phyloP scores from a whole-genome alignment of 495 filamentous ascomycete species.

The Annulohypoxylon nitens region DNA sequence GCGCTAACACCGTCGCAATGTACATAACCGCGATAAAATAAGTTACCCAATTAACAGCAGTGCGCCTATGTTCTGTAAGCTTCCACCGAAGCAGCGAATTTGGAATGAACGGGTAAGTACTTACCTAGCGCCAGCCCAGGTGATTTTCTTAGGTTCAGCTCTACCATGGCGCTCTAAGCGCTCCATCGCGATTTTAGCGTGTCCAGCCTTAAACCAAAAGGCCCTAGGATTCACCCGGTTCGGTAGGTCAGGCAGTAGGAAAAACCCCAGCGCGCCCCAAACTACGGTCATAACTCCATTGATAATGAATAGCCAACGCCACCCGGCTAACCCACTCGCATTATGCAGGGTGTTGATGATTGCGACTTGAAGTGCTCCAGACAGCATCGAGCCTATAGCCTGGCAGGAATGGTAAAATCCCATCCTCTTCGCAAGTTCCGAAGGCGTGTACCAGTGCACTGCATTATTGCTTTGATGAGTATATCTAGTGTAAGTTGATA shows the following conservation, averaged over 20 bases:
- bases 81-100: background rate
- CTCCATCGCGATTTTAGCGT: slow-evolving; percentile 47
- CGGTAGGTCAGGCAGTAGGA: slow-evolving; percentile 66
- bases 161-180: slow-evolving; percentile 53
- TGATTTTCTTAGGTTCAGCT: slow-evolving; percentile 54
- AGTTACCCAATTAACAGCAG: slow-evolving; percentile 52
- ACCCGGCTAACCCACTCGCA: slow-evolving; percentile 62
- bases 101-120: background rate
- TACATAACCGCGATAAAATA: slow-evolving; percentile 56
- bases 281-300: slow-evolving; percentile 64
- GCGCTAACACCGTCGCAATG: slow-evolving; percentile 53
- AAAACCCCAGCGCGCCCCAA: slow-evolving; percentile 61
- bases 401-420: slow-evolving; percentile 61
- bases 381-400: slow-evolving; percentile 55
- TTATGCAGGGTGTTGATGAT: slow-evolving; percentile 65
- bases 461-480: slow-evolving; percentile 1
- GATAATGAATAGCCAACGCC: slow-evolving; percentile 70
- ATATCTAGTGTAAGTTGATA: background rate
- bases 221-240: slow-evolving; percentile 55
- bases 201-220: slow-evolving; percentile 53
- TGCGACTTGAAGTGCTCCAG: slow-evolving; percentile 65
- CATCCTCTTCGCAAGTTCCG: slow-evolving; percentile 57
- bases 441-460: slow-evolving; percentile 58
- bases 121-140: slow-evolving; percentile 54
- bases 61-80: slow-evolving; percentile 47